Base-by-base conservation (phyloP, 192 early-diverging fungal genomes). In the Thoreauomyces humboldtii region DNA sequence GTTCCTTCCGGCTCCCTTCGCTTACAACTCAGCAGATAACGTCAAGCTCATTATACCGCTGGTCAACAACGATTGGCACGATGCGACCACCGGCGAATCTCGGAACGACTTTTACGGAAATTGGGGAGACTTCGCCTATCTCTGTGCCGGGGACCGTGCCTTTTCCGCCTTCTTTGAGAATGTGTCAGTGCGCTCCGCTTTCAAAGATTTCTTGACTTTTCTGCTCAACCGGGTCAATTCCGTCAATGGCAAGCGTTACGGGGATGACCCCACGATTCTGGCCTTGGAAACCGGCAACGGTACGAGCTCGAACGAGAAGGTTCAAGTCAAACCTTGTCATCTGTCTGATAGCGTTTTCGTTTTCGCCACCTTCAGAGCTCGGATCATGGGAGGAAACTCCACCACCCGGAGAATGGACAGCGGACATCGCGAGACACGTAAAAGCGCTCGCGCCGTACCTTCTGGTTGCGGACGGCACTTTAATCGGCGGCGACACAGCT, bases 251-350 rank as follows among this genome's bases (percentile, higher is more conserved):
- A 19, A 60, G 27, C 43, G 11, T 31, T 77, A 73, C 48, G 21
- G 50, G n/a, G 36, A 70, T 25, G 75, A 77, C 32, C 67, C 71
- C 14, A 43, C 54, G 33, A 70, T 77, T 22, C 33, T 73, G 35
- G 59, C 48, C 6, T 73, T 64, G 71, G 71, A 70, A 37, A 73
- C 69, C 11, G 71, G 71, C 12, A 77, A 77, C 61, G n/a, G n/a
- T n/a, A n/a, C 50, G 73, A 75, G 63, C 45, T 71, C 17, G 7
- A 28, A 6, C 22, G 14, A 11, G 34, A 64, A 19, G 25, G 19
- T 42, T 21, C 11, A 34, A 14, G 11, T 25, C 9, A 21, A 17
- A 50, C 17, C n/a, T 17, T 50, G 47, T 17, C 47, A 7, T 50
- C 9, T 42, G 11, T 42, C 41, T n/a, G n/a, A 12, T n/a, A 42